phyloP scores from a whole-genome alignment of 768 basidiomycete genomes.

The Amanita brunnescens region DNA sequence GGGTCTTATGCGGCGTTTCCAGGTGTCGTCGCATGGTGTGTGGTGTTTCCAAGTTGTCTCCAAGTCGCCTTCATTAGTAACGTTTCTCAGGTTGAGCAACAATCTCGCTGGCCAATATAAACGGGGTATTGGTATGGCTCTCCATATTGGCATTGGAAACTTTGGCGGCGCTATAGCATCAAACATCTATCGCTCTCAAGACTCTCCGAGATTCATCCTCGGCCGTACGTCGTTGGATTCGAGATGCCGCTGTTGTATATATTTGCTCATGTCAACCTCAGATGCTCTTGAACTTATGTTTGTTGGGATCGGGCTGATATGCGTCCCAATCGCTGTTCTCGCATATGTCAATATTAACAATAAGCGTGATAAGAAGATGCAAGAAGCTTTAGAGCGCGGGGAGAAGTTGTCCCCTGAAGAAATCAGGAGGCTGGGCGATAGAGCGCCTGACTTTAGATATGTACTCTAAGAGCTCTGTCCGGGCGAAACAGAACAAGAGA shows the following conservation, averaged over 20 bases:
- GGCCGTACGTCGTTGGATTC: constrained; percentile 40
- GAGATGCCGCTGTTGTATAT: constrained; percentile 47
- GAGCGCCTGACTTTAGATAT: constrained; percentile 57
- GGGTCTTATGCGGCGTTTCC: constrained; percentile 58
- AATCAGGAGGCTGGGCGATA: constrained; percentile 42
- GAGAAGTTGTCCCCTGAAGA: constrained; percentile 27
- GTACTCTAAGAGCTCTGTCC: constrained; percentile 23
- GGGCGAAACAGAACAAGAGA: too few species aligned
- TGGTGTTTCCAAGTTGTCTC: neutral
- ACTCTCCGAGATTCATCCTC: constrained; percentile 50
- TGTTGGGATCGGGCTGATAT: constrained; percentile 46
- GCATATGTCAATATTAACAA: constrained; percentile 49
- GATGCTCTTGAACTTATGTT: constrained; percentile 2
- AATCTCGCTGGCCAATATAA: constrained; percentile 65
- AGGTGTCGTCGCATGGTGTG: constrained; percentile 53
- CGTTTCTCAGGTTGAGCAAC: constrained; percentile 46
- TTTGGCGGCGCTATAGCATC: constrained; percentile 56
- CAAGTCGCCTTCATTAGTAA: neutral
- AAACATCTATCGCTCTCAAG: constrained; percentile 52
- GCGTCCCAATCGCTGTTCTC: constrained; percentile 37
- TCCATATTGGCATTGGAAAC: constrained; percentile 63
- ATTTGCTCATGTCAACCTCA: constrained; percentile 17
- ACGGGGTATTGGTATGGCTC: constrained; percentile 57
- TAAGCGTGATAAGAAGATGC: constrained; percentile 33
- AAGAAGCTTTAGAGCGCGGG: constrained; percentile 21